A percentile compares a stretch with the other conserved stretches of the same genome.
These are phyloP conservation scores for Yamadazyma taylorii DNA, from an alignment of 1,139 yeast genomes.

Conservation along the genomic window DNA sequence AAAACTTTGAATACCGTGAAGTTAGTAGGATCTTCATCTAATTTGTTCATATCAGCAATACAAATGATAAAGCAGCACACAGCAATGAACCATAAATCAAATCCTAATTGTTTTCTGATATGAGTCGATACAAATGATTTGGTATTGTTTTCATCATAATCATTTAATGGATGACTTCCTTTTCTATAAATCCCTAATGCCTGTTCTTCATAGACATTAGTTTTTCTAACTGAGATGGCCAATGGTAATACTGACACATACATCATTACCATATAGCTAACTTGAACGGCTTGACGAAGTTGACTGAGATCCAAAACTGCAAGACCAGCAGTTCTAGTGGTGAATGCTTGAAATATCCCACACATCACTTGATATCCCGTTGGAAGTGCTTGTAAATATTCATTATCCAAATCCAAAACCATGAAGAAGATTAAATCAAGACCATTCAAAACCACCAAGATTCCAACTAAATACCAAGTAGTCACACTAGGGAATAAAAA, in stretches of 20 bases:
- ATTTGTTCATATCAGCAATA: conserved; percentile 71
- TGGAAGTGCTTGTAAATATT: conserved; percentile 48
- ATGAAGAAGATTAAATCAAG: conserved; percentile 44
- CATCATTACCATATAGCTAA: conserved; percentile 95
- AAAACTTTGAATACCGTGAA: conserved; percentile 71
- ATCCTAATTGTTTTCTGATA: conserved; percentile 84
- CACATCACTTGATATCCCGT: conserved; percentile 69
- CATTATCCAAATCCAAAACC: conserved; percentile 9
- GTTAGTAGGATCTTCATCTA: conserved; percentile 45
- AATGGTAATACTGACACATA: conserved; percentile 92
- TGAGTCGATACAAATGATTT: conserved; percentile 77
- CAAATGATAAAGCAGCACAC: conserved; percentile 82
- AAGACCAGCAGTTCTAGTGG: conserved; percentile 93
- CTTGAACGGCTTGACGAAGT: conserved; percentile 87
- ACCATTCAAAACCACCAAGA: conserved; percentile 69
- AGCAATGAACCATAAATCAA: conserved; percentile 91
- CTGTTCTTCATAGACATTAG: conserved; percentile 96
- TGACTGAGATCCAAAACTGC: conserved; percentile 63
- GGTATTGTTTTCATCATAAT: conserved; percentile 35
- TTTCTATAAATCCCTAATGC: conserved; percentile 81
- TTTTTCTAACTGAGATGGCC: conserved; percentile 91
- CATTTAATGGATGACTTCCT: conserved; percentile 26
- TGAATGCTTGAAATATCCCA: conserved; percentile 86
- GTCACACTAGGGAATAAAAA: conserved; percentile 85
- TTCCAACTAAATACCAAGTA: conserved; percentile 88